phyloP scores from a whole-genome alignment of 2,329 filamentous ascomycete genomes.

The Talaromyces sp. region DNA sequence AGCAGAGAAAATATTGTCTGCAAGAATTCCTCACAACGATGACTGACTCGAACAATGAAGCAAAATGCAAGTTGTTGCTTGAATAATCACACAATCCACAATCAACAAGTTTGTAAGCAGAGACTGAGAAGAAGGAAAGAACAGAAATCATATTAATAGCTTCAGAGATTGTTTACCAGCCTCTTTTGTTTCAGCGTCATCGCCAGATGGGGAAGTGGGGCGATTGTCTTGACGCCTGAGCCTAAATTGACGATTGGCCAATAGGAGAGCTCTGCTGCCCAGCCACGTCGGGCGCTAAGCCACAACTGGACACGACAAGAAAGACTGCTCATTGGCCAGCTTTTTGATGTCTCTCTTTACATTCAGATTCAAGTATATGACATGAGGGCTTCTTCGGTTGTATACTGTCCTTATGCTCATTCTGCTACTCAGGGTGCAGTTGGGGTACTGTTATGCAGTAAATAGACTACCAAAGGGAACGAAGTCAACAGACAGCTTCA shows the following conservation, averaged over 20 bases:
- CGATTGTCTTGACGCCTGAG: neutral
- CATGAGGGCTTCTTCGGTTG: neutral
- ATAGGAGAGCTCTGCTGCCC: neutral
- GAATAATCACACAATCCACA: neutral
- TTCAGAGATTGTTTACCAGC: constrained; percentile 6
- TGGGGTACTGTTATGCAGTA: neutral
- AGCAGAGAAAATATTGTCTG: neutral
- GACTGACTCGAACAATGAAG: neutral
- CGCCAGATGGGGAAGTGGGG: neutral
- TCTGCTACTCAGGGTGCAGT: neutral
- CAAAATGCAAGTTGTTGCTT: neutral
- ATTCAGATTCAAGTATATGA: neutral
- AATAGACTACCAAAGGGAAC: neutral
- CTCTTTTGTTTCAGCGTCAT: constrained; percentile 5
- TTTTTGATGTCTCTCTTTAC: neutral
- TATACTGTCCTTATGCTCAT: neutral
- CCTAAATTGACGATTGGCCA: neutral
- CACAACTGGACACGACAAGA: neutral
- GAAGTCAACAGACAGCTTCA: neutral
- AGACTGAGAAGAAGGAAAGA: neutral
- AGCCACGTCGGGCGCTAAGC: constrained; percentile 8
- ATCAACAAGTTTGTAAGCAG: neutral
- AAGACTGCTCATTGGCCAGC: neutral
- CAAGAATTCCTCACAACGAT: neutral
- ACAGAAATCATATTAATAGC: neutral